These are phyloP conservation scores for Yamadazyma sp. DNA, from an alignment of 805 yeast species.

Conservation along the genomic window DNA sequence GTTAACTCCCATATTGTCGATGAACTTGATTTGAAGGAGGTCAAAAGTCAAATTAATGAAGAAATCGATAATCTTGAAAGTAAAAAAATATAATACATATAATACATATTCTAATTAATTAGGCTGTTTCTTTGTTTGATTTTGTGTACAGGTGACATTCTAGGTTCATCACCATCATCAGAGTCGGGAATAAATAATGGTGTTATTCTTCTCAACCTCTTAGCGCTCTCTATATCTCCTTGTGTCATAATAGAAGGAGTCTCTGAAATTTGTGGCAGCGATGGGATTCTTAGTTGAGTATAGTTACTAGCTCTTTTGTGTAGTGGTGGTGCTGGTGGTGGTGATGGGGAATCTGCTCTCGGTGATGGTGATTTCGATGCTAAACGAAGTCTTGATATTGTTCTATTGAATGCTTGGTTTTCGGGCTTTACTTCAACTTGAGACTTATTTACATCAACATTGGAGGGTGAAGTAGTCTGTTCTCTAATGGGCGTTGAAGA, in stretches of 20 bases:
- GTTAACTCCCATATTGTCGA: conserved; percentile 7
- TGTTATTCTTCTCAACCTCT: conserved; percentile 28
- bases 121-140: conserved; percentile 22
- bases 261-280: background rate
- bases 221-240: conserved; percentile 29
- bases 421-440: too few relatives aligned
- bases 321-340: conserved; percentile 6
- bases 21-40: conserved; percentile 13
- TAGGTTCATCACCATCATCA: conserved; percentile 19
- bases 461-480: background rate
- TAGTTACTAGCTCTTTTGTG: conserved; percentile 1
- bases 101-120: background rate
- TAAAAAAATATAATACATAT: background rate
- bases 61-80: conserved; percentile 20
- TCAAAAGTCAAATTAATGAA: conserved; percentile 19
- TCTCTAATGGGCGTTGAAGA: conserved; percentile 2
- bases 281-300: background rate
- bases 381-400: background rate
- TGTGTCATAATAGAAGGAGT: conserved; percentile 2
- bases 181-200: conserved; percentile 37
- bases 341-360: conserved; percentile 2
- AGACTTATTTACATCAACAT: background rate
- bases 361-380: conserved; percentile 1
- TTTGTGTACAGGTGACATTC: conserved; percentile 28
- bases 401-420: background rate